phyloP scores from a whole-genome alignment of 176 grass and related monocot genomes.

The Triticum dicoccoides region DNA sequence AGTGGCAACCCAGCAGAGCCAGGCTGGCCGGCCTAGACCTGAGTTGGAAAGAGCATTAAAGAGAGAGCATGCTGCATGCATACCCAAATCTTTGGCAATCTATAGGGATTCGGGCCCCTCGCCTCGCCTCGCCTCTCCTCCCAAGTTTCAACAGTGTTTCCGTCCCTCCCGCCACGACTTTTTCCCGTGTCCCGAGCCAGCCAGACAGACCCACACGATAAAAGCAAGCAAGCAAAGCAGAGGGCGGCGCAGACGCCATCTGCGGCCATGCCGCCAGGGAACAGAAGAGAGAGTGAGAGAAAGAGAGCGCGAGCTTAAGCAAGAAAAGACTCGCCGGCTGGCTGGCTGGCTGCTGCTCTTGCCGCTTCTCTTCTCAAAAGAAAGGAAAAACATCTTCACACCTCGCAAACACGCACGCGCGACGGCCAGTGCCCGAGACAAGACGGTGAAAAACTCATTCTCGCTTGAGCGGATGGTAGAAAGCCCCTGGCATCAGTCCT shows the following conservation, averaged over 20 bases:
- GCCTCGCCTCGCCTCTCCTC: background rate
- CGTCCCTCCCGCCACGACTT: background rate
- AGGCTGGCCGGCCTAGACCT: background rate
- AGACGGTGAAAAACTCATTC: background rate
- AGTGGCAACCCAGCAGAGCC: background rate
- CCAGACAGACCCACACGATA: conserved; percentile 33
- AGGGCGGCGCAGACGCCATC: background rate
- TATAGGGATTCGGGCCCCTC: conserved; percentile 29
- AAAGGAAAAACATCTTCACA: background rate
- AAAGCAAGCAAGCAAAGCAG: conserved; percentile 28
- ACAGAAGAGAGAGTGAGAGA: conserved; percentile 1
- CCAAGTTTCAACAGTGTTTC: background rate
- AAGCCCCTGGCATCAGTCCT: too few species aligned
- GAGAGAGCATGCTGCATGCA: background rate
- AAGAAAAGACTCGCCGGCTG: background rate
- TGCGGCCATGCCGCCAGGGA: background rate
- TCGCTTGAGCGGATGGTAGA: background rate
- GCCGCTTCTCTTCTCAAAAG: background rate
- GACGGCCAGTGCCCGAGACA: conserved; percentile 8
- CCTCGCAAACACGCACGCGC: background rate
- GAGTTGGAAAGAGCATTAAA: conserved; percentile 12
- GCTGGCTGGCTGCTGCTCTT: background rate
- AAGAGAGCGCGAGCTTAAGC: background rate
- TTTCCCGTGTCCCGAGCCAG: conserved; percentile 34
- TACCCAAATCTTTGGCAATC: conserved; percentile 24